Percentiles rank a stretch among this genome's conserved stretches.
phyloP scores from a whole-genome alignment of 2,329 filamentous ascomycete genomes.

The Colletotrichum lini region DNA sequence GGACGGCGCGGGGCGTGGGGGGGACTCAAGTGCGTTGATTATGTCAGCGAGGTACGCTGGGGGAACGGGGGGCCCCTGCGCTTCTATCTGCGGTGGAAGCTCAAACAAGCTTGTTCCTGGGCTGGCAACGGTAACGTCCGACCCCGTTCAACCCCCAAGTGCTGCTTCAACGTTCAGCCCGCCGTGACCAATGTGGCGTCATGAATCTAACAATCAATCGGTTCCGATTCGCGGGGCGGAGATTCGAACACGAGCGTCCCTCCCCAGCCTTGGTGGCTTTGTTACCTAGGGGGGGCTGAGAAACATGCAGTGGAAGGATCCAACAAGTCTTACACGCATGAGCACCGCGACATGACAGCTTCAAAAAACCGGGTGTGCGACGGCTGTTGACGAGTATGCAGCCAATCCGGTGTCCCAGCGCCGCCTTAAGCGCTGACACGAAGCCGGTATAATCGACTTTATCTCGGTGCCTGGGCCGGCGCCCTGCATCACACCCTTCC shows the following conservation, averaged over 20 bases:
- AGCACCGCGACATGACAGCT: neutral
- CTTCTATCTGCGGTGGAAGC: neutral
- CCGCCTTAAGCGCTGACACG: neutral
- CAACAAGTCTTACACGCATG: constrained; percentile 1
- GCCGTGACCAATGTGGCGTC: neutral
- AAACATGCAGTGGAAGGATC: neutral
- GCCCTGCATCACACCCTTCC: neutral
- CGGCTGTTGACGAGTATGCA: neutral
- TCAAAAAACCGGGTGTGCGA: neutral
- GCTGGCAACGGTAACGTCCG: neutral
- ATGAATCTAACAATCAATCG: no score
- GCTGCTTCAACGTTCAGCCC: neutral
- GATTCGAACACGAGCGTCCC: neutral
- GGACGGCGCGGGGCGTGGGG: constrained; percentile 17
- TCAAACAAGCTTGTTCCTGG: constrained; percentile 8
- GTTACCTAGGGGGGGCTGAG: neutral
- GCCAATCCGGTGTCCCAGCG: neutral
- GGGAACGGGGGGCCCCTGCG: neutral
- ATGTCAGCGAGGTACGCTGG: constrained; percentile 27
- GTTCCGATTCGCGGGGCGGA: no score
- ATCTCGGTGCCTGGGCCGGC: constrained; percentile 6
- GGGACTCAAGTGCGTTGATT: constrained; percentile 13
- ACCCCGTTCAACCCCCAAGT: neutral
- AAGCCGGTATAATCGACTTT: neutral
- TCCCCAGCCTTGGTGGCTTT: neutral